These are phyloP conservation scores for Carex arenaria DNA, from an alignment of 202 grass and related monocot genomes.

Conservation along the genomic window DNA sequence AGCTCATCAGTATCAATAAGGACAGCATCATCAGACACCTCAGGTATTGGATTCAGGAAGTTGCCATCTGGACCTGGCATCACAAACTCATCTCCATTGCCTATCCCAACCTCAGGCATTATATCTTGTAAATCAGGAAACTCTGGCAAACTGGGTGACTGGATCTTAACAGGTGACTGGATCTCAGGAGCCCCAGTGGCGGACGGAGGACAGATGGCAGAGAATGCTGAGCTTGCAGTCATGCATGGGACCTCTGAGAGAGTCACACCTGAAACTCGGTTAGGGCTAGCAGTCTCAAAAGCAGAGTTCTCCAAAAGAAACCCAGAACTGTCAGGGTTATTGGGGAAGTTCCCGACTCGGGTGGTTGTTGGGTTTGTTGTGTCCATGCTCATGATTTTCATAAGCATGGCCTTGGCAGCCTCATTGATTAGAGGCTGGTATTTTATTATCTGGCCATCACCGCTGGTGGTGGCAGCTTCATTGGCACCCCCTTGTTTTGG, in stretches of 20 bases:
- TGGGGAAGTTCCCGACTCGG: not conserved
- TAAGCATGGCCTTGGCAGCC: constrained; percentile 91
- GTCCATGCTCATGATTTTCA: constrained; percentile 64
- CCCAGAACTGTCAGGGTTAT: constrained; percentile 8
- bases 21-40: constrained; percentile 42
- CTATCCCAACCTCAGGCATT: constrained; percentile 39
- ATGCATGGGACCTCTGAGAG: constrained; percentile 61
- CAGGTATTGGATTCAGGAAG: constrained; percentile 35
- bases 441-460: constrained; percentile 84
- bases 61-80: constrained; percentile 52
- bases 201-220: constrained; percentile 54
- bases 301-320: constrained; percentile 28
- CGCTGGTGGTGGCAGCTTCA: constrained; percentile 30
- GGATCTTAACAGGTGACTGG: constrained; percentile 30
- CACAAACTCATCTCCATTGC: constrained; percentile 34
- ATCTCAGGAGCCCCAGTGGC: constrained; percentile 35
- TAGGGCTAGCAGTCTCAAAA: constrained; percentile 61
- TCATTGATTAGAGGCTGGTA: constrained; percentile 93
- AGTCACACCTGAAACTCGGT: constrained; percentile 62
- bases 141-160: constrained; percentile 34
- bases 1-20: constrained; percentile 67
- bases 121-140: constrained; percentile 69
- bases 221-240: constrained; percentile 57
- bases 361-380: not conserved
- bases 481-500: constrained; percentile 62